phyloP scores from a whole-genome alignment of 345 rosid genomes.

The Eucalyptus regnans region DNA sequence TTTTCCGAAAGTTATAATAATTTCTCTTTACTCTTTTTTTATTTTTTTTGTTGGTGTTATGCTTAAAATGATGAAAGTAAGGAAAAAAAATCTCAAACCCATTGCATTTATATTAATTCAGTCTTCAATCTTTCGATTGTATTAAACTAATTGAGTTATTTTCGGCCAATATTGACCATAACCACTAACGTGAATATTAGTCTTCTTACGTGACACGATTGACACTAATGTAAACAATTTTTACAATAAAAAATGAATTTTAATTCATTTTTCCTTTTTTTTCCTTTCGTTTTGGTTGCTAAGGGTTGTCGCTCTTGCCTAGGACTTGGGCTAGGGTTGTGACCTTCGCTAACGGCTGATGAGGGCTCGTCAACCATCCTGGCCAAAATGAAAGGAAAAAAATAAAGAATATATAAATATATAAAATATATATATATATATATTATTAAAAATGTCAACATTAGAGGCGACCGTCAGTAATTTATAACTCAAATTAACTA shows the following conservation, averaged over 20 bases:
- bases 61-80: neutral
- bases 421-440: too few species aligned
- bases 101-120: neutral
- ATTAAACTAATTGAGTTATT: neutral
- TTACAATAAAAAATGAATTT: too few species aligned
- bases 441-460: too few species aligned
- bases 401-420: too few species aligned
- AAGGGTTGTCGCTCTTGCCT: too few species aligned
- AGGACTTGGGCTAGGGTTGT: too few species aligned
- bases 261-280: accelerated
- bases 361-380: accelerated
- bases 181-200: neutral
- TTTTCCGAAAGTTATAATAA: neutral
- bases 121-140: accelerated
- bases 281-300: neutral
- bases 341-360: accelerated
- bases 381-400: neutral
- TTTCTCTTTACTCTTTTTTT: too few species aligned
- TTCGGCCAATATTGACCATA: neutral
- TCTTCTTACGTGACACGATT: accelerated
- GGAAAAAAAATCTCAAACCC: too few species aligned
- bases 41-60: accelerated
- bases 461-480: accelerated
- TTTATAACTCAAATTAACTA: too few species aligned
- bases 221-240: too few species aligned